Base-by-base conservation (phyloP, 495 filamentous ascomycete species). In the Astrothelium subdiscretum region DNA sequence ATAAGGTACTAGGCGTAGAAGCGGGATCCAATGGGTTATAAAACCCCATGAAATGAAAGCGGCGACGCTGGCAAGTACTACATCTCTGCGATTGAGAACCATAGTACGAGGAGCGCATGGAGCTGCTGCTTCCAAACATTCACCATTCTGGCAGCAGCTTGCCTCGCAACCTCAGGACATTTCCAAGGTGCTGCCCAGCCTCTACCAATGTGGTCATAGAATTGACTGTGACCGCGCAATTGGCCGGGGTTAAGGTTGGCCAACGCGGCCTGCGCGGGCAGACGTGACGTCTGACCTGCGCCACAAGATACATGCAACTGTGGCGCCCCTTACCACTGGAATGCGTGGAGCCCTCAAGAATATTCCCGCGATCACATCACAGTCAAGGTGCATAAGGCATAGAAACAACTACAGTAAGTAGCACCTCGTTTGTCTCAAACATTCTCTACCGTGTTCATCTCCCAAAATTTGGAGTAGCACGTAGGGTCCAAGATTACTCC, bases 31-130 rank as follows among this genome's bases (percentile, higher is more conserved):
- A 75, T 85, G 82, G 63, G 89, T 84, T 32, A 85, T 81, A 70
- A 88, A 85, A 24, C 88, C 89, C 91, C 91, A 97, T 65, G 90
- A 83, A 67, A 97, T 80, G 73, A 95, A 95, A 66, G 73, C 80
- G 71, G 80, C 83, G 66, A 89, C 74, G 69, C 81, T 81, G 67
- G 87, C 83, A 68, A 91, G 68, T 70, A 84, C 77, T 69, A 91
- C 78, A 81, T 94, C 80, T 80, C 85, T 85, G 77, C 81, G 81
- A 73, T 80, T 83, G 79, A 92, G 82, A 81, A 81, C 83, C 89
- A 94, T 96, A 79, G 74, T 85, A 66, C 63, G 65, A 54, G 44
- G 31, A 59, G 24, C 15, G 40, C 48, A 10, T 4, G 1, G 26
- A 42, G 57, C 57, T 35, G 57, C 57, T 57, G 40, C 42, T 44